Evolutionary conservation across 2,329 filamentous ascomycete genomes (phyloP), one percentile per base, ranked within the genome.

Genomic region (Fusarium goolgardi): DNA sequence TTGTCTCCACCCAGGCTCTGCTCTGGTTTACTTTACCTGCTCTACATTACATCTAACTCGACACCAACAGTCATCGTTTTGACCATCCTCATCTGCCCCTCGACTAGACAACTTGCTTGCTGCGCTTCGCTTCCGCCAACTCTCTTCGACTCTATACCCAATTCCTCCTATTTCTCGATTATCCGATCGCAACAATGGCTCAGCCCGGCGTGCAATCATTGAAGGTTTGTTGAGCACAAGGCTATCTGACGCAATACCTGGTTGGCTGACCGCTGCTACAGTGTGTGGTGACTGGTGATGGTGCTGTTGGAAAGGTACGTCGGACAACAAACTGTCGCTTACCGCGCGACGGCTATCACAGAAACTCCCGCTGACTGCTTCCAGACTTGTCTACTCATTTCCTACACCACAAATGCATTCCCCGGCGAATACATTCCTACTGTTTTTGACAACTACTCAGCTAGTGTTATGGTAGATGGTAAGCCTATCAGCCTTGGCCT

Each of bases 351-450:
- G 18, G 25, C 55, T 27, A 51, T 47, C 23, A 41, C 27, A 50
- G 34, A 37, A 41, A 37, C 59, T 64, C 55, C 60, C 51, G 53
- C 78, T 80, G 73, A 80, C 75, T 47, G 55, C 27, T 73, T 51
- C 40, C 65, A 97, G 95, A 99, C 96, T 86, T 99, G 96, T 85
- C 90, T 99, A 63, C 90, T 99, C 76, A 99, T 99, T 80, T 98
- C 95, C 54, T 99, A 99, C 84, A 98, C 96, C 69, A 99, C 96
- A 69, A 99, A 98, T 84, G 96, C 96, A 71, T 99, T 99, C 81
- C 96, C 96, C n/a, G 96, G 96, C 81, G 96, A 99, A 86, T 99
- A 99, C 82, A 98, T 99, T 75, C 96, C 96, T 72, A 99, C 96
- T 75, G 96, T 99, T 69, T 98, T 98, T 82, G 95, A 98, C 80